phyloP scores from a whole-genome alignment of 768 basidiomycete species.

The Mycena capillaripes region DNA sequence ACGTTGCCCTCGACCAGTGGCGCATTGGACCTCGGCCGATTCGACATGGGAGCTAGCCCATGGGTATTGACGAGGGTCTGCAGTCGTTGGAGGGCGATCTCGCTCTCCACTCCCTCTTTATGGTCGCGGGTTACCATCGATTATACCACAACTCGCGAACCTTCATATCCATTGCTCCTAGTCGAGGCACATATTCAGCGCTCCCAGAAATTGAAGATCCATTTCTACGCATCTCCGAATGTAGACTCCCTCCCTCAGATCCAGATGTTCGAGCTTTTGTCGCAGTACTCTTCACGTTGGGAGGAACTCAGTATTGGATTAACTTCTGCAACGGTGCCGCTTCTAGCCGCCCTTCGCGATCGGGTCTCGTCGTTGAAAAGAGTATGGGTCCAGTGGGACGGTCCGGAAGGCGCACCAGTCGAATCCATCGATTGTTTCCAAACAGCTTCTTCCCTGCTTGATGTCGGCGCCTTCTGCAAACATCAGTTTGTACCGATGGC shows the following conservation, averaged over 20 bases:
- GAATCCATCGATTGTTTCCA: background rate
- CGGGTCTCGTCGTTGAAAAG: background rate
- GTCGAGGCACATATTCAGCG: background rate
- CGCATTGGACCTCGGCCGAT: background rate
- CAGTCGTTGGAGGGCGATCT: background rate
- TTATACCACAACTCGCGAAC: background rate
- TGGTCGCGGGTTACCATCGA: slow-evolving; percentile 3
- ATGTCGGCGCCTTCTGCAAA: background rate
- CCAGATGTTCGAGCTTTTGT: background rate
- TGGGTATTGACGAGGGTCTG: slow-evolving; percentile 11
- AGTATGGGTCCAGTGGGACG: background rate
- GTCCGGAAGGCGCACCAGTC: no score
- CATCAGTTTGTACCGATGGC: no score
- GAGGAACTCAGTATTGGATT: no score
- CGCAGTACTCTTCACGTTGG: background rate
- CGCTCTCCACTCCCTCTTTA: background rate
- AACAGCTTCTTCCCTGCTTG: background rate
- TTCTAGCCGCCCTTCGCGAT: background rate
- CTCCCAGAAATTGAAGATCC: no score
- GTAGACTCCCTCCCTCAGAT: background rate
- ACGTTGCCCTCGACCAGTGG: background rate
- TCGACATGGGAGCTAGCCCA: background rate
- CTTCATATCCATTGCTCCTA: background rate
- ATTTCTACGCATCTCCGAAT: background rate
- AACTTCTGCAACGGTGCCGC: background rate